Evolutionary conservation across 176 grass and related monocot genomes (phyloP).

Genomic region (Aechmea fasciata): DNA sequence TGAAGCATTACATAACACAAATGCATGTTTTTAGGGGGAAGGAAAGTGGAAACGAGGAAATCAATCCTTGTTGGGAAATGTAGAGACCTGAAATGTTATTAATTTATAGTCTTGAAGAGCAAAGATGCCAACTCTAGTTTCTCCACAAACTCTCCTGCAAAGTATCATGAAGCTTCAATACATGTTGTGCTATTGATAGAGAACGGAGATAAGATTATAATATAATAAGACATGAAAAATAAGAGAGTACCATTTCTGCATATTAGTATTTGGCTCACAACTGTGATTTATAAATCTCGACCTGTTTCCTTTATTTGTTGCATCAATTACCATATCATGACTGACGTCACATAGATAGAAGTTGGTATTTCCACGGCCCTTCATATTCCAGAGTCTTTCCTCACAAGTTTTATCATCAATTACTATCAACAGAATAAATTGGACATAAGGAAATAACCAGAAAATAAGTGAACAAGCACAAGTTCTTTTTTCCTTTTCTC

Average conservation of each 20-base stretch:
- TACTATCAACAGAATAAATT: slow-evolving; percentile 30
- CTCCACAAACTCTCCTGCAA: slow-evolving; percentile 79
- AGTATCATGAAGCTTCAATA: slow-evolving; percentile 21
- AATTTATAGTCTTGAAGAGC: slow-evolving; percentile 54
- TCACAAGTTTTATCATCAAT: slow-evolving; percentile 92
- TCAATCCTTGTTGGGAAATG: too few relatives aligned
- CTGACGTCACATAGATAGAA: slow-evolving; percentile 92
- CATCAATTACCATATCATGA: slow-evolving; percentile 96
- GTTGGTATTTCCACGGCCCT: slow-evolving; percentile 60
- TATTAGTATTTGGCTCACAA: slow-evolving; percentile 92
- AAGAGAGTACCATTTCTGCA: slow-evolving; percentile 90
- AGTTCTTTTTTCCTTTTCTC: slow-evolving; percentile 9
- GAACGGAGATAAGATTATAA: slow-evolving; percentile 17
- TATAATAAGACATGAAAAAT: slow-evolving; percentile 22
- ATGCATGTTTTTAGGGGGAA: too few relatives aligned
- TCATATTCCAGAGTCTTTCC: slow-evolving; percentile 95
- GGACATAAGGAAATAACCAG: neutral
- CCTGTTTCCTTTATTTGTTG: slow-evolving; percentile 85
- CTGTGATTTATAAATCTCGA: slow-evolving; percentile 99
- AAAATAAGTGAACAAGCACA: neutral
- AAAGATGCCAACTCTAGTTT: slow-evolving; percentile 96
- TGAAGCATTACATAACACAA: too few relatives aligned
- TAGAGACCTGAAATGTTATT: too few relatives aligned
- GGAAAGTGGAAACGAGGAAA: too few relatives aligned
- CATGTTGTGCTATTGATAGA: slow-evolving; percentile 11